Conservation (phyloP, 2,329 filamentous ascomycete genomes). For the Monilinia polystroma region DNA sequence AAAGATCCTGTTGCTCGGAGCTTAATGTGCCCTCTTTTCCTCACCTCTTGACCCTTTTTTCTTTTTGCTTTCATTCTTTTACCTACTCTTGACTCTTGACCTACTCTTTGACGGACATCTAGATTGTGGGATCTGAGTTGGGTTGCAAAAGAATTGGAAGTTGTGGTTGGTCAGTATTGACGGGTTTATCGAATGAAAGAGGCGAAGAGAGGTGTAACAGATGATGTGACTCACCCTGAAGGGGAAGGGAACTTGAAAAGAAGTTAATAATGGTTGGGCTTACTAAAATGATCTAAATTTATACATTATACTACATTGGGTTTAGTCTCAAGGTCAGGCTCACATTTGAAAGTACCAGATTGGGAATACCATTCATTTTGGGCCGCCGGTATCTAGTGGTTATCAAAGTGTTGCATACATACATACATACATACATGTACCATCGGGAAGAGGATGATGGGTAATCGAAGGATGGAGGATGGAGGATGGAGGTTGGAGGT, state of each 20-base stretch:
- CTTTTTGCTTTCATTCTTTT: not conserved
- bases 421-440: not conserved
- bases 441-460: too few species aligned
- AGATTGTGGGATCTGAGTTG: conserved; percentile 12
- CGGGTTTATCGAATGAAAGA: conserved; percentile 19
- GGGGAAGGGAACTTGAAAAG: not conserved
- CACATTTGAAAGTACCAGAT: not conserved
- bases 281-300: not conserved
- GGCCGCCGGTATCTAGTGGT: not conserved
- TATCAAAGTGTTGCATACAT: conserved; percentile 3
- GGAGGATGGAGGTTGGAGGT: too few species aligned
- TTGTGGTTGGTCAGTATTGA: conserved; percentile 19
- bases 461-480: too few species aligned
- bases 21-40: not conserved
- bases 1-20: not conserved
- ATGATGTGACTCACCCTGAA: conserved; percentile 20
- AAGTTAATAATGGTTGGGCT: conserved; percentile 5
- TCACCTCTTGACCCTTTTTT: too few species aligned
- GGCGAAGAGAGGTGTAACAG: conserved; percentile 13
- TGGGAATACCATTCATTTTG: not conserved
- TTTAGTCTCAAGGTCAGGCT: not conserved
- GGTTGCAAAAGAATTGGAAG: conserved; percentile 15
- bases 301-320: conserved; percentile 14
- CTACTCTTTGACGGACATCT: too few species aligned
- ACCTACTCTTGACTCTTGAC: not conserved